phyloP scores from a whole-genome alignment of 495 filamentous ascomycete species.

The Talaromyces liani region DNA sequence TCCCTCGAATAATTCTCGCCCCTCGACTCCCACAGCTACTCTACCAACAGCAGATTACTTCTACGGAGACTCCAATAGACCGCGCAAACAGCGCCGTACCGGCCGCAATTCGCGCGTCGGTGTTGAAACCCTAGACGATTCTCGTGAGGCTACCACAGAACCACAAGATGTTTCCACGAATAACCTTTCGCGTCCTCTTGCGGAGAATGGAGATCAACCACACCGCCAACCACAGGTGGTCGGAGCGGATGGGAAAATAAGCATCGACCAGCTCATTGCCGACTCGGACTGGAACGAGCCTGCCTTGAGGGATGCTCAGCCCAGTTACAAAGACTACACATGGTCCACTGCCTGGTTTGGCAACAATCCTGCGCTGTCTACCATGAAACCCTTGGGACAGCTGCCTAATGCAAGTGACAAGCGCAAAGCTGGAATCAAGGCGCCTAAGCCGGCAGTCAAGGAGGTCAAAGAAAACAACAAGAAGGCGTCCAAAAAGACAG shows the following conservation, averaged over 20 bases:
- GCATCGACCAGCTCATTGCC: constrained; percentile 5
- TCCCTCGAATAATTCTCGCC: constrained; percentile 21
- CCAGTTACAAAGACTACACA: constrained; percentile 63
- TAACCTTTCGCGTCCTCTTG: not conserved
- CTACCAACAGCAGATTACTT: constrained; percentile 13
- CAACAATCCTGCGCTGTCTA: constrained; percentile 20
- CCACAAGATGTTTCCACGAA: not conserved
- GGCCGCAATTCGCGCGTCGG: constrained; percentile 18
- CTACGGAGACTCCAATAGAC: constrained; percentile 18
- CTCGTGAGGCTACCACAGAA: constrained; percentile 7
- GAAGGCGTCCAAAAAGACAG: constrained; percentile 9
- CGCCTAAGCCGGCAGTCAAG: constrained; percentile 9
- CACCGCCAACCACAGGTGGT: not conserved
- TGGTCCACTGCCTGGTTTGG: constrained; percentile 22
- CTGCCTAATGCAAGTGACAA: constrained; percentile 20
- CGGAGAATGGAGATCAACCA: not conserved
- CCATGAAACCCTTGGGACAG: constrained; percentile 24
- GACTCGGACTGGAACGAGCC: constrained; percentile 64
- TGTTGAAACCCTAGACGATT: constrained; percentile 3
- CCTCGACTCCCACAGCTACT: constrained; percentile 19
- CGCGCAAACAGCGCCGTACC: constrained; percentile 23
- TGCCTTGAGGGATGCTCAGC: constrained; percentile 49
- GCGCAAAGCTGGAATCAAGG: constrained; percentile 23
- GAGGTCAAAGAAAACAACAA: constrained; percentile 3
- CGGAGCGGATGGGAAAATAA: constrained; percentile 2